Evolutionary conservation across 2,329 filamentous ascomycete genomes (phyloP).

Genomic region (Nothopassalora personata): DNA sequence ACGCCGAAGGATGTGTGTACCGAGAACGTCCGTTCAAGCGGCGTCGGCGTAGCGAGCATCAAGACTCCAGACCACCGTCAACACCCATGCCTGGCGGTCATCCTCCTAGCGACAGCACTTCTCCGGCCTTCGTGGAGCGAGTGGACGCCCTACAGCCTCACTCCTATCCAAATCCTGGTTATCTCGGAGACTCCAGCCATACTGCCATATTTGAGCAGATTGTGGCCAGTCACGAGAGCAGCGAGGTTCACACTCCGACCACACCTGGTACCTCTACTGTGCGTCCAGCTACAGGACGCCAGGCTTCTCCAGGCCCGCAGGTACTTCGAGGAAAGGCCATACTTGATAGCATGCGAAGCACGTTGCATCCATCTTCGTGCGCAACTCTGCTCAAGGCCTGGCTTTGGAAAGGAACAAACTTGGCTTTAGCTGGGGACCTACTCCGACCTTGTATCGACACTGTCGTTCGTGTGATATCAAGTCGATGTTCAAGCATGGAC

Average conservation of each 20-base stretch:
- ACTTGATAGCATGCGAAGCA: constrained; percentile 13
- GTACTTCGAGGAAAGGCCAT: constrained; percentile 19
- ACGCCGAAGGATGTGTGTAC: constrained; percentile 22
- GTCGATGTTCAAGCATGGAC: neutral
- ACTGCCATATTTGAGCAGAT: constrained; percentile 32
- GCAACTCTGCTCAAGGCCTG: constrained; percentile 23
- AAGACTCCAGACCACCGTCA: neutral
- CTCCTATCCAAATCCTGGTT: constrained; percentile 33
- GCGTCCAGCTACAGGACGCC: neutral
- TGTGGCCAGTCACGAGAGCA: constrained; percentile 13
- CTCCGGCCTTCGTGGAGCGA: constrained; percentile 3
- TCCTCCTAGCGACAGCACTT: neutral
- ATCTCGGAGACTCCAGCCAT: constrained; percentile 31
- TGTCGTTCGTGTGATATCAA: constrained; percentile 12
- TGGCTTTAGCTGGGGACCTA: constrained; percentile 25
- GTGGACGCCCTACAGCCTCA: neutral
- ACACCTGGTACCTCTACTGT: neutral
- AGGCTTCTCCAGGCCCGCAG: neutral
- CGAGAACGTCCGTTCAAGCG: constrained; percentile 29
- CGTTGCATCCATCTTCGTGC: constrained; percentile 13
- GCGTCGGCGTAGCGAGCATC: constrained; percentile 4
- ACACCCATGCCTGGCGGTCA: neutral
- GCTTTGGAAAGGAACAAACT: constrained; percentile 25
- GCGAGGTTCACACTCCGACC: neutral
- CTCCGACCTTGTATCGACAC: constrained; percentile 22